A percentile compares a stretch with the other conserved stretches of the same genome.
Conservation (phyloP, 2,329 filamentous ascomycete species). For the Camptophora hylomeconis region DNA sequence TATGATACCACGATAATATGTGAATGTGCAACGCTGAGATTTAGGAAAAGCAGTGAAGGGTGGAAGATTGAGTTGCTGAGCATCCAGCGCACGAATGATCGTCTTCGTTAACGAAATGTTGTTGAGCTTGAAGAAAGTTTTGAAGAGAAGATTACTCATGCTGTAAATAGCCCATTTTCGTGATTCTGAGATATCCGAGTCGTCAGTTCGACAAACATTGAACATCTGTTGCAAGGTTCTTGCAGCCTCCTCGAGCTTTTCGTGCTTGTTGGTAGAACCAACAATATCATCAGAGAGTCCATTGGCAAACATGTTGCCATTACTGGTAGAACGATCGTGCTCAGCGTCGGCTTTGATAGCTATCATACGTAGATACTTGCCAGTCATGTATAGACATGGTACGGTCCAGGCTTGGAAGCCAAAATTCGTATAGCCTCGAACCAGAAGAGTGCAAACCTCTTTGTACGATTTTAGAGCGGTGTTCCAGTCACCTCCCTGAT, state of each 20-base stretch:
- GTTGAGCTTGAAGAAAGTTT: constrained; percentile 93
- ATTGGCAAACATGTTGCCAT: constrained; percentile 30
- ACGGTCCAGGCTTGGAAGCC: constrained; percentile 84
- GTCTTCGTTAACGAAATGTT: constrained; percentile 81
- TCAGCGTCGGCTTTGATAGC: constrained; percentile 83
- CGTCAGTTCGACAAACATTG: constrained; percentile 72
- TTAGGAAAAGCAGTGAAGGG: constrained; percentile 66
- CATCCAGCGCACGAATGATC: constrained; percentile 69
- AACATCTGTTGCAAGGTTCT: constrained; percentile 87
- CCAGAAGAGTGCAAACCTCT: constrained; percentile 61
- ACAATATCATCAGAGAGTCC: constrained; percentile 72
- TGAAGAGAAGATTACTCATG: constrained; percentile 88
- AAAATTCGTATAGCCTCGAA: constrained; percentile 65
- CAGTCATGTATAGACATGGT: constrained; percentile 74
- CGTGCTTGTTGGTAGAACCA: constrained; percentile 60
- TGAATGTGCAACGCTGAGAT: constrained; percentile 87
- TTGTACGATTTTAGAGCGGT: constrained; percentile 83
- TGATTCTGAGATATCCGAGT: constrained; percentile 55
- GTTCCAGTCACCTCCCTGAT: constrained; percentile 51
- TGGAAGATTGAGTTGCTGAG: constrained; percentile 69
- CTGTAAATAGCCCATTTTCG: constrained; percentile 98
- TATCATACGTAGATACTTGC: constrained; percentile 75
- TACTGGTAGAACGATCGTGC: constrained; percentile 34
- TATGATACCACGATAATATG: constrained; percentile 91
- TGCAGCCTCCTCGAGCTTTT: constrained; percentile 81